These are phyloP conservation scores for Inga oerstediana DNA, from an alignment of 306 rosid genomes.

Conservation along the genomic window DNA sequence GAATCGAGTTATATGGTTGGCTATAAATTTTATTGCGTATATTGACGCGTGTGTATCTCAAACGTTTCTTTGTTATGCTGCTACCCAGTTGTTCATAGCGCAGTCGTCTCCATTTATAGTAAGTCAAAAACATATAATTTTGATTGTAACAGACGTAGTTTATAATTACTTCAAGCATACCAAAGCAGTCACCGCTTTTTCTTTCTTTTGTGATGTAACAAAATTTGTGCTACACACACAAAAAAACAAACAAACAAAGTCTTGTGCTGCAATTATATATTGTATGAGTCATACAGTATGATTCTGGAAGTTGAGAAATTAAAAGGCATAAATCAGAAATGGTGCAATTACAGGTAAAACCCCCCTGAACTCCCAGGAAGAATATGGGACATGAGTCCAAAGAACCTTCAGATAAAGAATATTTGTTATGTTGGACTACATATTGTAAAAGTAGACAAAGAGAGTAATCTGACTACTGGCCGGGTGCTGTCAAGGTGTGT, in stretches of 20 bases:
- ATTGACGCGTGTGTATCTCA: background rate
- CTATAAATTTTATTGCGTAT: background rate
- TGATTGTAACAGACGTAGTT: background rate
- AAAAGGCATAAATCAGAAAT: constrained; percentile 15
- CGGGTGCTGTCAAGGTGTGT: background rate
- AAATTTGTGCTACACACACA: background rate
- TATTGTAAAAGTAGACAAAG: too few relatives aligned
- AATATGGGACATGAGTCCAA: background rate
- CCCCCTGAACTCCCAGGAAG: background rate
- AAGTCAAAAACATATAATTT: background rate
- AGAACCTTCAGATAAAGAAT: background rate
- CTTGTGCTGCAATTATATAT: background rate
- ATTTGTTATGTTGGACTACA: background rate
- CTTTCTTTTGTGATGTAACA: background rate
- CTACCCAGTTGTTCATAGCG: background rate
- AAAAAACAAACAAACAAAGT: background rate
- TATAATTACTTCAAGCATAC: background rate
- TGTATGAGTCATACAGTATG: background rate
- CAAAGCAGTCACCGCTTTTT: background rate
- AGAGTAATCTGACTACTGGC: background rate
- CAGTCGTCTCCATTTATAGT: background rate
- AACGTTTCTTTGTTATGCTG: background rate
- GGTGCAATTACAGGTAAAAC: background rate
- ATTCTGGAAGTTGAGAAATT: constrained; percentile 25
- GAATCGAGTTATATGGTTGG: background rate